Conservation (phyloP, 805 yeast genomes). For the Pichia ethanolica region DNA sequence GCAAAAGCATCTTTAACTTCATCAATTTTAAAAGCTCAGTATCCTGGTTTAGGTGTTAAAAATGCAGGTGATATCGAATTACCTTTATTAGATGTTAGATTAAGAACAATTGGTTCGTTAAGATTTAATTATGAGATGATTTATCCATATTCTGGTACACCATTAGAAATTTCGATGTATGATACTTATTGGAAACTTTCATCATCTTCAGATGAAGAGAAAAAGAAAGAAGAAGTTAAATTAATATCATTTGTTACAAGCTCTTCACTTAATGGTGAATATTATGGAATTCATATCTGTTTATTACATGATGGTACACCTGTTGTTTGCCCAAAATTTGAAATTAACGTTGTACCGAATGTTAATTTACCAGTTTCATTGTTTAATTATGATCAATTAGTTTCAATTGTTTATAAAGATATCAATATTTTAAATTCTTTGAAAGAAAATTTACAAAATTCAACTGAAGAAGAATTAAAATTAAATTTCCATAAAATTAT, state of each 20-base stretch:
- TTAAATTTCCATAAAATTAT: slow-evolving; percentile 37
- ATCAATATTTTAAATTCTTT: slow-evolving; percentile 11
- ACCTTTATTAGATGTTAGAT: slow-evolving; percentile 75
- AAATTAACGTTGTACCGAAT: slow-evolving; percentile 36
- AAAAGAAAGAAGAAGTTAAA: slow-evolving; percentile 15
- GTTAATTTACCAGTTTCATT: slow-evolving; percentile 56
- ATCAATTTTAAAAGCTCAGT: slow-evolving; percentile 33
- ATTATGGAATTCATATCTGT: slow-evolving; percentile 61
- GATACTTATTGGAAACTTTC: slow-evolving; percentile 98
- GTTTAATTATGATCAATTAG: slow-evolving; percentile 40
- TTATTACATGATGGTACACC: slow-evolving; percentile 80
- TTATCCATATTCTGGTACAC: slow-evolving; percentile 78
- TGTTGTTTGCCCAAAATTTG: slow-evolving; percentile 65
- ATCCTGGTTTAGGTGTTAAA: slow-evolving; percentile 33
- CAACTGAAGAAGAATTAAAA: slow-evolving; percentile 16
- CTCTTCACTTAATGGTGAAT: slow-evolving; percentile 80
- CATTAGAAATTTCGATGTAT: slow-evolving; percentile 83
- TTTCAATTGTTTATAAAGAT: slow-evolving; percentile 19
- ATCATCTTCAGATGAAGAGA: slow-evolving; percentile 29
- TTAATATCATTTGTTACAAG: slow-evolving; percentile 77
- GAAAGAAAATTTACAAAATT: slow-evolving; percentile 12
- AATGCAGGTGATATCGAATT: slow-evolving; percentile 37
- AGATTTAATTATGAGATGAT: slow-evolving; percentile 74
- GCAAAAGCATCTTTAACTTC: slow-evolving; percentile 83
- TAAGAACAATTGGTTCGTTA: slow-evolving; percentile 76